Conservation (phyloP, 148 eudicot genomes). For the Nepenthes gracilis region DNA sequence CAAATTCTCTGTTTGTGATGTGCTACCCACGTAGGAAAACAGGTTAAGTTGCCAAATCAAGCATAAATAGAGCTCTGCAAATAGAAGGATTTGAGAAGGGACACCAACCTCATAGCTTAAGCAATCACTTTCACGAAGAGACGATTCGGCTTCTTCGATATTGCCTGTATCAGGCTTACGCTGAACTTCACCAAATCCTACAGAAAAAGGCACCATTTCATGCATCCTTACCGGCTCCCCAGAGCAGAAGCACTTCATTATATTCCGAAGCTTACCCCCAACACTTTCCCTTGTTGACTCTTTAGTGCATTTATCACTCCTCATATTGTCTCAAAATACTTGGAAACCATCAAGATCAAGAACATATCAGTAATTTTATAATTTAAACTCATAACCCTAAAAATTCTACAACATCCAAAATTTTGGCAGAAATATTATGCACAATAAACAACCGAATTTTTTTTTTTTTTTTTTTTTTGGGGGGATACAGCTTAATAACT, state of each 20-base stretch:
- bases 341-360: constrained; percentile 4
- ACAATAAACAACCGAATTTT: neutral
- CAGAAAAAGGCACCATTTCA: constrained; percentile 38
- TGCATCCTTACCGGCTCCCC: constrained; percentile 39
- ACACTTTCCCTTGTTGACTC: constrained; percentile 12
- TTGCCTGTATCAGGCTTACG: constrained; percentile 47
- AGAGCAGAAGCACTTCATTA: constrained; percentile 64
- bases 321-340: constrained; percentile 26
- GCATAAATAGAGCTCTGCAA: constrained; percentile 1
- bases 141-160: constrained; percentile 89
- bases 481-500: no score
- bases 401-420: neutral
- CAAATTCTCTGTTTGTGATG: neutral
- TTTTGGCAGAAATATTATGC: neutral
- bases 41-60: neutral
- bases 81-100: neutral
- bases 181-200: constrained; percentile 35
- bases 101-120: constrained; percentile 73
- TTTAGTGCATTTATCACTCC: constrained; percentile 17
- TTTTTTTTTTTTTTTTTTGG: no score
- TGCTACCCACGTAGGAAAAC: neutral
- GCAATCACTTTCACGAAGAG: constrained; percentile 75
- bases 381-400: neutral
- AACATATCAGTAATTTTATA: neutral
- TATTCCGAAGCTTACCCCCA: constrained; percentile 20